Conservation (phyloP, 768 basidiomycete genomes). For the Tulasnella sp. region DNA sequence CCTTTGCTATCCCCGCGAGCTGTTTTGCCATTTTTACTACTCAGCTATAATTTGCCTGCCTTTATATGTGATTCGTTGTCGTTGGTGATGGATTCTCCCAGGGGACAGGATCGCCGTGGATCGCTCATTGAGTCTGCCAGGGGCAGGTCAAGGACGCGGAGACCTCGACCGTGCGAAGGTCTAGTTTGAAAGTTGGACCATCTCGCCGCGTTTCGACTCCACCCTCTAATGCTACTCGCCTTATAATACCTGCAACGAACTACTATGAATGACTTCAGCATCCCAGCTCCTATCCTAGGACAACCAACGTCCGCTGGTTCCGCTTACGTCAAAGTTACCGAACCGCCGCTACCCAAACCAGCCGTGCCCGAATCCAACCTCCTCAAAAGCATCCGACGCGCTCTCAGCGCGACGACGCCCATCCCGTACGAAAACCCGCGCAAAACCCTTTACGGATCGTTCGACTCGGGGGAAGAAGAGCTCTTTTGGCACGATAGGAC, state of each 20-base stretch:
- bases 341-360: slow-evolving; percentile 20
- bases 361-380: slow-evolving; percentile 47
- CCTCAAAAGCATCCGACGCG: slow-evolving; percentile 36
- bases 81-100: background rate
- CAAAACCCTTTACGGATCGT: background rate
- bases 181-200: background rate
- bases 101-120: too few relatives aligned
- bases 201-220: background rate
- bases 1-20: background rate
- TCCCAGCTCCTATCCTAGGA: slow-evolving; percentile 8
- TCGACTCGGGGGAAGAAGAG: slow-evolving; percentile 55
- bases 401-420: slow-evolving; percentile 32
- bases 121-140: too few relatives aligned
- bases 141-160: background rate
- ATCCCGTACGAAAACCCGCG: slow-evolving; percentile 29
- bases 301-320: slow-evolving; percentile 8
- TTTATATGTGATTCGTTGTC: background rate
- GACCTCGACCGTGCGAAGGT: background rate
- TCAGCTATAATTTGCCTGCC: slow-evolving; percentile 1
- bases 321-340: slow-evolving; percentile 23
- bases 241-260: background rate
- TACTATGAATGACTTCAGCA: background rate
- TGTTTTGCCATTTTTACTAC: background rate
- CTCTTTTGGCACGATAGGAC: slow-evolving; percentile 69
- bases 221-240: slow-evolving; percentile 3